Base-by-base conservation (phyloP, 2,329 filamentous ascomycete genomes). In the Neurospora sp. region DNA sequence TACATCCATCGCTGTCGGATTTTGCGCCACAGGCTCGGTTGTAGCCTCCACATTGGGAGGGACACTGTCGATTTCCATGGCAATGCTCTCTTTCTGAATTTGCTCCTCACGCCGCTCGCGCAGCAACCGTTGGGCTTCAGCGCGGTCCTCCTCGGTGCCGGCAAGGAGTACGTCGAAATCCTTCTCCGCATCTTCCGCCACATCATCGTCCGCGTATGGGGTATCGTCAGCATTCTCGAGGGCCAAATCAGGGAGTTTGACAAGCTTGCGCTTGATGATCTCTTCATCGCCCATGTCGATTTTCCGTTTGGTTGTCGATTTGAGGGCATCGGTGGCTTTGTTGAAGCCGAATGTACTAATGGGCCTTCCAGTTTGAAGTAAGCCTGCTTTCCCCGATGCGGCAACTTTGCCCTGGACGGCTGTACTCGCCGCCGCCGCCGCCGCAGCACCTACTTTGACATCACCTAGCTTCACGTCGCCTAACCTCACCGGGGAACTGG, bases 231-330 rank as follows among this genome's bases (percentile, higher is more conserved):
- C 81, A 74, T 86, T 86, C 77, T 90, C 87, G 69, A 92, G 83
- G 69, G 90, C 87, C 71, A 92, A 88, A 74, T 90, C 90, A 70
- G 95, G 94, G 72, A 99, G 89, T 81, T 94, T 96, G 78, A 93
- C 93, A 74, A 99, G 87, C 82, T 96, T 97, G 78, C 93, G 92
- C 77, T 92, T 90, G 2, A 90, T 91, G 39, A 89, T 90, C 76
- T 97, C 93, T 76, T 97, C 95, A 77, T 97, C 95, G 72, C 92
- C 94, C 75, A 97, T 90, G 75, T 93, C 90, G 28, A 97, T 84
- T 72, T 92, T 93, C 74, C 90, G 90, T 77, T 93, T 93, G 23
- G 87, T 84, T 4, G 87, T 84, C 3, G 86, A 79, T 76, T 92
- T 93, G 68, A 92, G 90, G 28, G 79, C 80, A 68, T 93, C 93